Conservation (phyloP, 2,329 filamentous ascomycete genomes). For the Pseudopyricularia cyperi region DNA sequence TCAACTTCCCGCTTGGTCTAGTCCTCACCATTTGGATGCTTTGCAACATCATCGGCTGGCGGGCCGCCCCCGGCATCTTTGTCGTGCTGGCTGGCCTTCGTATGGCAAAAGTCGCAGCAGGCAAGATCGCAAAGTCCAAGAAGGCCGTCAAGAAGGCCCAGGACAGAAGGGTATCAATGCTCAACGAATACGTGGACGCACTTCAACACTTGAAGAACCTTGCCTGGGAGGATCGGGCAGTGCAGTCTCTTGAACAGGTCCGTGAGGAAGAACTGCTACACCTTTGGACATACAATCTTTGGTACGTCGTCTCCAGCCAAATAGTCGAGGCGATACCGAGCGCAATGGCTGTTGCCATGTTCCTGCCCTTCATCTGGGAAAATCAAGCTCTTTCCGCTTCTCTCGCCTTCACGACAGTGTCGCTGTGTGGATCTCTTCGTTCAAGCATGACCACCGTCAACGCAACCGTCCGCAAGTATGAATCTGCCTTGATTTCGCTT, state of each 20-base stretch:
- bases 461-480: conserved; percentile 25
- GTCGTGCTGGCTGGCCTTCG: conserved; percentile 33
- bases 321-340: conserved; percentile 39
- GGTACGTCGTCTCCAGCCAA: conserved; percentile 32
- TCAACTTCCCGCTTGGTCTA: conserved; percentile 32
- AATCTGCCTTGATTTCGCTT: conserved; percentile 32
- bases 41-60: conserved; percentile 42
- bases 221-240: conserved; percentile 42
- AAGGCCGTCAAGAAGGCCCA: conserved; percentile 40
- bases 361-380: conserved; percentile 34
- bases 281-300: conserved; percentile 38
- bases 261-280: conserved; percentile 37
- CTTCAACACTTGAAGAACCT: conserved; percentile 49
- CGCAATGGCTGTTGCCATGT: conserved; percentile 38
- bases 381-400: conserved; percentile 36
- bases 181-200: conserved; percentile 43
- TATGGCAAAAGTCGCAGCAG: conserved; percentile 35
- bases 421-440: conserved; percentile 38
- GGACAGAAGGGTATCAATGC: conserved; percentile 41
- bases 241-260: conserved; percentile 34
- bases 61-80: conserved; percentile 36
- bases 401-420: conserved; percentile 44
- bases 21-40: conserved; percentile 30
- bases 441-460: conserved; percentile 38
- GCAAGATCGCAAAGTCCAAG: conserved; percentile 35